Percentiles rank a stretch among this genome's conserved stretches.
Evolutionary conservation across 768 basidiomycete genomes (phyloP).

Genomic region (Leccinum boreale): DNA sequence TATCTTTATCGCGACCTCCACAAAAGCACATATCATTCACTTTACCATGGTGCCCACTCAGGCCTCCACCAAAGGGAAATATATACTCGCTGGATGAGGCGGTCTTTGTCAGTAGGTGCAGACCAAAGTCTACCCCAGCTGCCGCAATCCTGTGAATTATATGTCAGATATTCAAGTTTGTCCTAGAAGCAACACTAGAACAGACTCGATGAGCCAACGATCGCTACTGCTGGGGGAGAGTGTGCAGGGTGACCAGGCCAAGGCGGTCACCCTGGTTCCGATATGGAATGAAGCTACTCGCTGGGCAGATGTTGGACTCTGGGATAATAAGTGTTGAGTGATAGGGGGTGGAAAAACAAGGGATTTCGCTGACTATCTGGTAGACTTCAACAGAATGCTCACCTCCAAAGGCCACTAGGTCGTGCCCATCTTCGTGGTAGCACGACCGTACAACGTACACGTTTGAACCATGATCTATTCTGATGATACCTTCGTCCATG

Average conservation of each 20-base stretch:
- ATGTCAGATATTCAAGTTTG: constrained; percentile 6
- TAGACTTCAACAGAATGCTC: constrained; percentile 71
- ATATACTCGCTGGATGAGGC: constrained; percentile 46
- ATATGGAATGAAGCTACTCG: constrained; percentile 70
- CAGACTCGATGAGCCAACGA: constrained; percentile 72
- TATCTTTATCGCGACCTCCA: constrained; percentile 68
- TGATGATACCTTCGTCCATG: constrained; percentile 49
- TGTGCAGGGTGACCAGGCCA: constrained; percentile 75
- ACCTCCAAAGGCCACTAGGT: constrained; percentile 72
- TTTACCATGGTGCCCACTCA: constrained; percentile 77
- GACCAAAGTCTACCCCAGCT: constrained; percentile 64
- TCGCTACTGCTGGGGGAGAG: constrained; percentile 63
- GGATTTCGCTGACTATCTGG: constrained; percentile 48
- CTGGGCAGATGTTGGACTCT: constrained; percentile 44
- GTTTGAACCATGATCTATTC: constrained; percentile 55
- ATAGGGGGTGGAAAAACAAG: constrained; percentile 1
- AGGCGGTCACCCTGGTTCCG: constrained; percentile 64
- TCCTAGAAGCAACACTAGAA: constrained; percentile 1
- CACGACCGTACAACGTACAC: constrained; percentile 64
- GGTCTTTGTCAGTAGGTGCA: constrained; percentile 66
- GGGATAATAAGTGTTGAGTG: constrained; percentile 10
- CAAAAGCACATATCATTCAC: constrained; percentile 80
- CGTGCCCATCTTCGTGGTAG: constrained; percentile 56
- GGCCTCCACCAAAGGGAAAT: constrained; percentile 73
- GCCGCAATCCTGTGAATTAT: constrained; percentile 53